Percentiles rank a stretch among this genome's conserved stretches.
Conservation (phyloP, 371 early-diverging fungal genomes). For the Mortierella sp. region DNA sequence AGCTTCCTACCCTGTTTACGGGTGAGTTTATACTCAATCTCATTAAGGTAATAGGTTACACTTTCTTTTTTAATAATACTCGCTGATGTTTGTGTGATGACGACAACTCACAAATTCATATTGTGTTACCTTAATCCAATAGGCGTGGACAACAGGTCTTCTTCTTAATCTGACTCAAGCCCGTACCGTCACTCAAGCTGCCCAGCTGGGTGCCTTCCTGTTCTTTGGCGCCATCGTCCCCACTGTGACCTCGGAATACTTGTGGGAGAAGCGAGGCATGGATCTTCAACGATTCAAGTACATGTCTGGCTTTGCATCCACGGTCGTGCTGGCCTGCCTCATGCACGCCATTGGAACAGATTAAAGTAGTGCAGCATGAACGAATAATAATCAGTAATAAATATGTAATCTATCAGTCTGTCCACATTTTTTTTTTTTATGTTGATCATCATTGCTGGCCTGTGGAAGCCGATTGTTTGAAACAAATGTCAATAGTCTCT, state of each 20-base stretch:
- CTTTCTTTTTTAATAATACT: neutral
- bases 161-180: constrained; percentile 39
- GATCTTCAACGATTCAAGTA: constrained; percentile 18
- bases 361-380: too few species aligned
- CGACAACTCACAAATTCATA: too few species aligned
- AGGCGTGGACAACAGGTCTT: constrained; percentile 34
- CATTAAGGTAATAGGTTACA: constrained; percentile 4
- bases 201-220: constrained; percentile 29
- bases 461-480: too few species aligned
- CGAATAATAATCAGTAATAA: too few species aligned
- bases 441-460: too few species aligned
- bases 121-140: neutral
- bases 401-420: too few species aligned
- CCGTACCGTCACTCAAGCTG: constrained; percentile 14
- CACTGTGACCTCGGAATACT: constrained; percentile 4
- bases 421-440: too few species aligned
- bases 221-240: constrained; percentile 15
- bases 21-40: neutral
- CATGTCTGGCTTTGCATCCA: constrained; percentile 6
- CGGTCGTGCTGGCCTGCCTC: neutral
- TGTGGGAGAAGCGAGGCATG: constrained; percentile 25
- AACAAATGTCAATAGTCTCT: too few species aligned
- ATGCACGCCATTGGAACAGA: constrained; percentile 22
- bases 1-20: neutral
- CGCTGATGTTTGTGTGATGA: neutral